Evolutionary conservation across 2,329 filamentous ascomycete species (phyloP).

Genomic region (Penicillium sp.): DNA sequence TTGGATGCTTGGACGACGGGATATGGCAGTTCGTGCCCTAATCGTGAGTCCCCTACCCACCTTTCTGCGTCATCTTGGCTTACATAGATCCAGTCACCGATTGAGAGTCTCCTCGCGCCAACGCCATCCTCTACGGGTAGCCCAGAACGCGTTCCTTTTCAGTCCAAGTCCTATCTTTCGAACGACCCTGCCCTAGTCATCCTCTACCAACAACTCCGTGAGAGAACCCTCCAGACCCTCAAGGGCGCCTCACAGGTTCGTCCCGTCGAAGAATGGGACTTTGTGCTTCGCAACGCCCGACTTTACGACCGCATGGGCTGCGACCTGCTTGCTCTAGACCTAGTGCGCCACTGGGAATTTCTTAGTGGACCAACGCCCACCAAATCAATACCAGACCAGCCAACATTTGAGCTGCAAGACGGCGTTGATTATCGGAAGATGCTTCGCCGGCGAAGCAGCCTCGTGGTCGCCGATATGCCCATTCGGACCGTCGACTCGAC

Average conservation of each 20-base stretch:
- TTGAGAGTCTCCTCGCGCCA: slow-evolving; percentile 59
- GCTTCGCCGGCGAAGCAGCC: slow-evolving; percentile 64
- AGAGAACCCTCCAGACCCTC: slow-evolving; percentile 73
- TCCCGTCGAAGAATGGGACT: slow-evolving; percentile 76
- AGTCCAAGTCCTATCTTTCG: slow-evolving; percentile 72
- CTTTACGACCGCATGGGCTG: slow-evolving; percentile 90
- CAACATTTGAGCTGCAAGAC: slow-evolving; percentile 23
- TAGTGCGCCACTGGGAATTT: slow-evolving; percentile 55
- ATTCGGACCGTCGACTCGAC: slow-evolving; percentile 38
- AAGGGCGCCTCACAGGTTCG: slow-evolving; percentile 77
- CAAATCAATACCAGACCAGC: slow-evolving; percentile 36
- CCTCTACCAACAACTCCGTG: slow-evolving; percentile 78
- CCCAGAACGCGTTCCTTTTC: slow-evolving; percentile 53
- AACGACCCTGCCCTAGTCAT: slow-evolving; percentile 87
- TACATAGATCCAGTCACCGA: slow-evolving; percentile 56
- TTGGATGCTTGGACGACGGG: slow-evolving; percentile 76
- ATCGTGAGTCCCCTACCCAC: slow-evolving; percentile 53
- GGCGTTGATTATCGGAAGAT: slow-evolving; percentile 59
- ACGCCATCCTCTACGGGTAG: slow-evolving; percentile 52
- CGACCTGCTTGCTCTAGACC: slow-evolving; percentile 77
- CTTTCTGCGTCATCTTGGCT: background rate
- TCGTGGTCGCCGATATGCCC: slow-evolving; percentile 68
- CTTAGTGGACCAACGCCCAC: slow-evolving; percentile 20
- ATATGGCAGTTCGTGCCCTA: slow-evolving; percentile 77
- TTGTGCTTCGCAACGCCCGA: slow-evolving; percentile 77